Conservation (phyloP, 768 basidiomycete genomes). For the Pseudohyphozyma bogoriensis region DNA sequence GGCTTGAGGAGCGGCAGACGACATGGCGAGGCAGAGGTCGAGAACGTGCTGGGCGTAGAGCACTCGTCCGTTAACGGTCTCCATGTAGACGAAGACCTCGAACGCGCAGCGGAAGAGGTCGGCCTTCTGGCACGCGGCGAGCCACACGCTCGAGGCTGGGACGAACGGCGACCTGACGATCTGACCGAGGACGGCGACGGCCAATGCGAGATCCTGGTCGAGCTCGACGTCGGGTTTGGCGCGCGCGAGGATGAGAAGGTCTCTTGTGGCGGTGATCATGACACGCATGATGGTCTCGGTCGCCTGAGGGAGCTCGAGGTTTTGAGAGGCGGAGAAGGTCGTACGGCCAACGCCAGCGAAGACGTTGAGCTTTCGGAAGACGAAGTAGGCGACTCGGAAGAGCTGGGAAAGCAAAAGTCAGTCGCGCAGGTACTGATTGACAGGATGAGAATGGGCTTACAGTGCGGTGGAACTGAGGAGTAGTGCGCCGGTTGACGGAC, state of each 20-base stretch:
- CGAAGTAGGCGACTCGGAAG: slow-evolving; percentile 71
- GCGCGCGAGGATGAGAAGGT: slow-evolving; percentile 50
- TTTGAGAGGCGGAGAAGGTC: slow-evolving; percentile 46
- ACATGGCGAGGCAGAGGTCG: slow-evolving; percentile 75
- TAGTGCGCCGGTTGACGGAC: slow-evolving; percentile 57
- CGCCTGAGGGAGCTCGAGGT: slow-evolving; percentile 37
- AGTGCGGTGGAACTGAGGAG: slow-evolving; percentile 67
- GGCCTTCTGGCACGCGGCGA: slow-evolving; percentile 66
- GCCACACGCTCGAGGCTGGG: slow-evolving; percentile 62
- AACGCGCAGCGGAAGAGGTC: slow-evolving; percentile 61
- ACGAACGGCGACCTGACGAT: slow-evolving; percentile 60
- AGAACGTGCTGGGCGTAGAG: slow-evolving; percentile 55
- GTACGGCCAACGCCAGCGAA: slow-evolving; percentile 44
- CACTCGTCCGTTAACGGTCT: slow-evolving; percentile 44
- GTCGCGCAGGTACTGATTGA: no score
- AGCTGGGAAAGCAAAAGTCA: no score
- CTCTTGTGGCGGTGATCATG: slow-evolving; percentile 54
- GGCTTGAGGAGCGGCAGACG: slow-evolving; percentile 54
- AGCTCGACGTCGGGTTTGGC: slow-evolving; percentile 50
- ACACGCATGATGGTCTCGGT: slow-evolving; percentile 43
- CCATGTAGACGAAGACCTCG: slow-evolving; percentile 21
- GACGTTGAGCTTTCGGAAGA: slow-evolving; percentile 53
- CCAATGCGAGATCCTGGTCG: slow-evolving; percentile 68
- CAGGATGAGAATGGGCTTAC: no score
- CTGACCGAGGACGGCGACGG: slow-evolving; percentile 74